phyloP scores from a whole-genome alignment of 148 eudicot genomes.

The Nyssa sinensis region DNA sequence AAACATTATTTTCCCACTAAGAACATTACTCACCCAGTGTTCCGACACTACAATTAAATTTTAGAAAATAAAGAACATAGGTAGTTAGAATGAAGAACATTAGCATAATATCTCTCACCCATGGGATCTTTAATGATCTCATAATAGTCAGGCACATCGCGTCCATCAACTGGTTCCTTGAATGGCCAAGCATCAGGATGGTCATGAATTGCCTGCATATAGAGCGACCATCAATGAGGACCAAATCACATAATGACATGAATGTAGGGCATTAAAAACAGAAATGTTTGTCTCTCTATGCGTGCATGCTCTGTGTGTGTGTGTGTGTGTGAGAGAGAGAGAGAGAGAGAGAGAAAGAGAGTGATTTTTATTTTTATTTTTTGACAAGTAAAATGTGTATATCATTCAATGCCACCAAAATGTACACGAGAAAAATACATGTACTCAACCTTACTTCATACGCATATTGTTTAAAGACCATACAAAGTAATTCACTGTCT shows the following conservation, averaged over 20 bases:
- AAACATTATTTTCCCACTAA: background rate
- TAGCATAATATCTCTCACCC: slow-evolving; percentile 40
- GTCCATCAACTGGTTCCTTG: slow-evolving; percentile 89
- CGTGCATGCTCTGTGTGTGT: too few relatives aligned
- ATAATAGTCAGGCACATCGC: slow-evolving; percentile 97
- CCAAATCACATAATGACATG: background rate
- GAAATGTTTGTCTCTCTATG: background rate
- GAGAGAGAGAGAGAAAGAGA: too few relatives aligned
- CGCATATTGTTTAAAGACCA: too few relatives aligned
- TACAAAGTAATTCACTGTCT: too few relatives aligned
- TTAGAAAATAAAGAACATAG: background rate
- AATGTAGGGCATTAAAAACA: background rate
- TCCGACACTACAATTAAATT: background rate
- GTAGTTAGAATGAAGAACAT: background rate
- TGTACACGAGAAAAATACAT: too few relatives aligned
- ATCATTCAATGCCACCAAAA: too few relatives aligned
- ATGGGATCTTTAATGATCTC: slow-evolving; percentile 94
- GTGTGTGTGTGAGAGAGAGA: too few relatives aligned
- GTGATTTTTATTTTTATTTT: too few relatives aligned
- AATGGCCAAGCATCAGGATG: slow-evolving; percentile 99
- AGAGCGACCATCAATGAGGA: slow-evolving; percentile 8
- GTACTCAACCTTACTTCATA: too few relatives aligned
- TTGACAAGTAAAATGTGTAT: too few relatives aligned
- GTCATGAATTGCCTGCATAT: slow-evolving; percentile 74
- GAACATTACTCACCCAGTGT: background rate